phyloP scores from a whole-genome alignment of 164 flowering plant genomes.

The Houttuynia cordata region DNA sequence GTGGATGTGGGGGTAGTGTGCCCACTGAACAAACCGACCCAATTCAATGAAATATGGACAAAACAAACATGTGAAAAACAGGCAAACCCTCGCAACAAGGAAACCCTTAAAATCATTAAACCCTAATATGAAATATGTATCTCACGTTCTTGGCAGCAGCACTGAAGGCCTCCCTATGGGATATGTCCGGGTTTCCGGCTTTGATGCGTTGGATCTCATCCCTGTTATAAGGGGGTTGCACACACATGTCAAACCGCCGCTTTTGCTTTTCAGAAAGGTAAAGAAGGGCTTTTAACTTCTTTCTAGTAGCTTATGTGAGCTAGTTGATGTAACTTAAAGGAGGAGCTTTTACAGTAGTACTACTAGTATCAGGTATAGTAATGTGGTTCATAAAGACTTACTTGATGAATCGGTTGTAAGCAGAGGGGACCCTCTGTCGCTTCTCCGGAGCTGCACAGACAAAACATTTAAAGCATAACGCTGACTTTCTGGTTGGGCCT shows the following conservation, averaged over 20 bases:
- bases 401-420: slow-evolving; percentile 98
- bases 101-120: slow-evolving; percentile 5
- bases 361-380: no score
- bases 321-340: no score
- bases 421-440: slow-evolving; percentile 99
- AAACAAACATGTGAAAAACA: background rate
- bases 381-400: slow-evolving; percentile 22
- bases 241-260: background rate
- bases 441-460: slow-evolving; percentile 88
- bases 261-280: background rate
- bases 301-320: background rate
- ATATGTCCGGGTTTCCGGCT: slow-evolving; percentile 92
- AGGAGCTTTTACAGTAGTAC: no score
- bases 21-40: slow-evolving; percentile 54
- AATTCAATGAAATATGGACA: slow-evolving; percentile 1
- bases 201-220: slow-evolving; percentile 99
- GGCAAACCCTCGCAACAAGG: slow-evolving; percentile 7
- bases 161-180: slow-evolving; percentile 98
- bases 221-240: slow-evolving; percentile 29
- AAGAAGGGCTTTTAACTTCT: background rate
- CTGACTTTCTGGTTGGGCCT: slow-evolving; percentile 15
- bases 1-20: slow-evolving; percentile 98
- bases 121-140: slow-evolving; percentile 4
- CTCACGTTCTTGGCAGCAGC: slow-evolving; percentile 99
- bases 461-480: slow-evolving; percentile 20